These are phyloP conservation scores for Pseudogymnoascus sp. DNA, from an alignment of 2,329 filamentous ascomycete species.

Conservation along the genomic window DNA sequence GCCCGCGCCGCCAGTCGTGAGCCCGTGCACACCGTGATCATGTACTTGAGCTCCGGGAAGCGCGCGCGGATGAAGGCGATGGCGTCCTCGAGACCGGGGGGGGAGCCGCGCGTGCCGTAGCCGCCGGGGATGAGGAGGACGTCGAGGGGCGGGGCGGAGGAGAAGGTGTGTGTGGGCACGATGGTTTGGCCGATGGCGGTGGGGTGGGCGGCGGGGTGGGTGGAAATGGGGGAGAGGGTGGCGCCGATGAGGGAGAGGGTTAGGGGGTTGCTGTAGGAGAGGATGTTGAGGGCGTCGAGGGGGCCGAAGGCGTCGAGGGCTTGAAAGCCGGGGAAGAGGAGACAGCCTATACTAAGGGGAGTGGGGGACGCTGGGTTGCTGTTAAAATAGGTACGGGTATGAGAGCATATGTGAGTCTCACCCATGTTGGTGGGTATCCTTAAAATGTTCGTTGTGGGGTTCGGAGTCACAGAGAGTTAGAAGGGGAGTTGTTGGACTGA, in stretches of 20 bases:
- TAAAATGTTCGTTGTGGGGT: background rate
- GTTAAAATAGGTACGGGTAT: background rate
- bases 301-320: conserved; percentile 20
- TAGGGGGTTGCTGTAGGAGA: conserved; percentile 20
- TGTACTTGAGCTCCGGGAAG: conserved; percentile 41
- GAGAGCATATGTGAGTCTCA: background rate
- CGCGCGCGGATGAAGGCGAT: conserved; percentile 37
- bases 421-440: background rate
- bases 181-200: conserved; percentile 29
- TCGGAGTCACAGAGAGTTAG: background rate
- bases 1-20: conserved; percentile 47
- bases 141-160: conserved; percentile 38
- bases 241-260: conserved; percentile 27
- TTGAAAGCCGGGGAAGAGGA: conserved; percentile 35
- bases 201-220: background rate
- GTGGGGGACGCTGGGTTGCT: background rate
- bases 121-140: conserved; percentile 61
- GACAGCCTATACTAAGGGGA: conserved; percentile 10
- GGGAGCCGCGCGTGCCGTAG: conserved; percentile 35
- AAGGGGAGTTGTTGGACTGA: background rate
- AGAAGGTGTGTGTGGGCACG: conserved; percentile 47
- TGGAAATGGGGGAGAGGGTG: conserved; percentile 24
- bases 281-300: background rate
- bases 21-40: conserved; percentile 61
- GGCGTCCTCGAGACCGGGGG: conserved; percentile 24